These are phyloP conservation scores for Hyphodiscus sp. DNA, from an alignment of 2,329 filamentous ascomycete genomes.

Conservation along the genomic window DNA sequence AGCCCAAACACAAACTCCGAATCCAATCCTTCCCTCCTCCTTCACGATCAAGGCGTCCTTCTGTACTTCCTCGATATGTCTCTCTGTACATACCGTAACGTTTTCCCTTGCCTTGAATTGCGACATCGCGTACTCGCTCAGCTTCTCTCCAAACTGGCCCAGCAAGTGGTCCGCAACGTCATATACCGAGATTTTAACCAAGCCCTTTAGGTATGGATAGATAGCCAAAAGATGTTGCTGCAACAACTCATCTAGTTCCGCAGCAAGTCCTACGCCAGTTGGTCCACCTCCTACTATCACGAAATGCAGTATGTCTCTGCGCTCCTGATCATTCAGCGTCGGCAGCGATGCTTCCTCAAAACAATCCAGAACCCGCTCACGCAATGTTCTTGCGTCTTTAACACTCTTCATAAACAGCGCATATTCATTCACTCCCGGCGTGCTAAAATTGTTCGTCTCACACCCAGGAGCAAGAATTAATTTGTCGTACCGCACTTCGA, in stretches of 20 bases:
- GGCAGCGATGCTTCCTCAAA: slow-evolving; percentile 65
- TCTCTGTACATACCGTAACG: slow-evolving; percentile 62
- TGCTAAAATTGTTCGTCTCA: slow-evolving; percentile 62
- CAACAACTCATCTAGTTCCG: slow-evolving; percentile 67
- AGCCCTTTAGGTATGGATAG: slow-evolving; percentile 53
- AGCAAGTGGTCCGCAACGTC: slow-evolving; percentile 68
- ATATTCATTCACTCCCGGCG: slow-evolving; percentile 72
- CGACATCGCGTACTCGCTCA: slow-evolving; percentile 63
- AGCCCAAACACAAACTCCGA: slow-evolving; percentile 65
- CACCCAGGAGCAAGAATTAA: slow-evolving; percentile 38
- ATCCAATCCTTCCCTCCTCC: slow-evolving; percentile 15
- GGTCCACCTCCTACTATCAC: slow-evolving; percentile 66
- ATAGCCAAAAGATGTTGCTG: slow-evolving; percentile 56
- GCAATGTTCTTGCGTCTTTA: slow-evolving; percentile 64
- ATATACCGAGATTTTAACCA: slow-evolving; percentile 63
- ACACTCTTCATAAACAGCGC: slow-evolving; percentile 79
- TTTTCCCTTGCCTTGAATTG: slow-evolving; percentile 54
- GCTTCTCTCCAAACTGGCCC: slow-evolving; percentile 66
- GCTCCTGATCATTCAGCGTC: slow-evolving; percentile 46
- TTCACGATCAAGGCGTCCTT: slow-evolving; percentile 31
- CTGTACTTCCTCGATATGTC: slow-evolving; percentile 47
- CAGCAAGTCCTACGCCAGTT: slow-evolving; percentile 65
- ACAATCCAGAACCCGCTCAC: slow-evolving; percentile 54
- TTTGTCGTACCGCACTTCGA: slow-evolving; percentile 36
- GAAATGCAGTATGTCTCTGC: slow-evolving; percentile 61